Percentiles rank a stretch among this genome's conserved stretches.
These are phyloP conservation scores for Cladosporium halotolerans DNA, from an alignment of 2,329 filamentous ascomycete species.

Conservation along the genomic window DNA sequence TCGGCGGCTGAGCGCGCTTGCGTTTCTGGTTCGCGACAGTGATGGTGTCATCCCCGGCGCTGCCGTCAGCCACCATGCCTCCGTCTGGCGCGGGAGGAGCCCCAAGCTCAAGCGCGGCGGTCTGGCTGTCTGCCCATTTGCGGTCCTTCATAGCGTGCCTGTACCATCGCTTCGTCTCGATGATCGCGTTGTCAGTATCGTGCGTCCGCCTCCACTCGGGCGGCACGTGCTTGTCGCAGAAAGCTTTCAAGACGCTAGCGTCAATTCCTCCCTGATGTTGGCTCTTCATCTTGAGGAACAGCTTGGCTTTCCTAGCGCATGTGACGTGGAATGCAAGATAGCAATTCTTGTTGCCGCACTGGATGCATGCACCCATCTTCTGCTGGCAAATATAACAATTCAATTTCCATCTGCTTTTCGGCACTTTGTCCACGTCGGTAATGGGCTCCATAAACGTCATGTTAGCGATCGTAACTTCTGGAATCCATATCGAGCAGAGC, in stretches of 20 bases:
- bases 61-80: constrained; percentile 37
- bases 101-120: constrained; percentile 73
- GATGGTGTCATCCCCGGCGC: constrained; percentile 43
- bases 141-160: constrained; percentile 80
- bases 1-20: constrained; percentile 49
- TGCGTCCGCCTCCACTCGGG: constrained; percentile 83
- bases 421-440: constrained; percentile 95
- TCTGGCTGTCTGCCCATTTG: constrained; percentile 87
- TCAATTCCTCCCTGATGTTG: constrained; percentile 75
- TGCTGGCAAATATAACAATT: constrained; percentile 96
- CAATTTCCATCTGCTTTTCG: constrained; percentile 77
- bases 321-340: constrained; percentile 97
- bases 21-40: constrained; percentile 55
- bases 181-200: constrained; percentile 70
- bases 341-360: constrained; percentile 95
- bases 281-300: constrained; percentile 96
- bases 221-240: constrained; percentile 92
- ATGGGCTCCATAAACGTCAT: constrained; percentile 97
- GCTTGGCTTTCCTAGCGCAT: constrained; percentile 77
- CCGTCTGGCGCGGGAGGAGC: constrained; percentile 49
- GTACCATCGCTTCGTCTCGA: constrained; percentile 82
- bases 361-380: constrained; percentile 96
- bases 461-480: constrained; percentile 91
- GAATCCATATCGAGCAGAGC: constrained; percentile 97
- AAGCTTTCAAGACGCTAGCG: constrained; percentile 79